phyloP scores from a whole-genome alignment of 2,329 filamentous ascomycete species.

The Beauveria sp. region DNA sequence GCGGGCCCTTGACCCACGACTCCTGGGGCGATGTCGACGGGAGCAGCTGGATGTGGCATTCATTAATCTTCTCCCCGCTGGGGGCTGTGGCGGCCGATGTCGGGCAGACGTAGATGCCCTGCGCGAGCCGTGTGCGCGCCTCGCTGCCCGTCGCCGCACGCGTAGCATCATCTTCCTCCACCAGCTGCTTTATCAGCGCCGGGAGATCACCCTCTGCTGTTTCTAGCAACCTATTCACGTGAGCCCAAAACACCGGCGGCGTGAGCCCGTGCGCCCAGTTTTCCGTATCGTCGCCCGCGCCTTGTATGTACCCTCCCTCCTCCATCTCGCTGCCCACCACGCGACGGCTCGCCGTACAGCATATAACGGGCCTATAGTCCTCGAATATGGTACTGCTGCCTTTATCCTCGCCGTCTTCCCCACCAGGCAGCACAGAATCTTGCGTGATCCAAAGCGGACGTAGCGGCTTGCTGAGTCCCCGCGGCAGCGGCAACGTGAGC shows the following conservation, averaged over 20 bases:
- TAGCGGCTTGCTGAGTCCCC: constrained; percentile 61
- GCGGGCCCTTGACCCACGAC: constrained; percentile 28
- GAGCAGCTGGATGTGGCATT: constrained; percentile 36
- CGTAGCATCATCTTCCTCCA: constrained; percentile 22
- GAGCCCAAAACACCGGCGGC: constrained; percentile 69
- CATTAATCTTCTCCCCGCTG: background rate
- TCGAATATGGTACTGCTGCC: constrained; percentile 34
- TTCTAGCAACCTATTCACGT: constrained; percentile 52
- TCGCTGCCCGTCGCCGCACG: constrained; percentile 10
- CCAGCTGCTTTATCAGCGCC: constrained; percentile 38
- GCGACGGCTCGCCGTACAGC: constrained; percentile 75
- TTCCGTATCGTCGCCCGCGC: constrained; percentile 90
- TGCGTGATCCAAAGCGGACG: constrained; percentile 75
- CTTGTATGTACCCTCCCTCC: constrained; percentile 74
- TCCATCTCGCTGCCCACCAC: constrained; percentile 57
- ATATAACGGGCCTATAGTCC: constrained; percentile 64
- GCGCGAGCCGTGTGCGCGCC: constrained; percentile 24
- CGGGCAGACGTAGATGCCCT: constrained; percentile 29
- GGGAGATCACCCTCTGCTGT: constrained; percentile 58
- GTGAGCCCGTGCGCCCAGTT: constrained; percentile 83
- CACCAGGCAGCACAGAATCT: constrained; percentile 41
- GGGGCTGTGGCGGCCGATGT: constrained; percentile 18
- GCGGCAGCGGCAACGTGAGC: constrained; percentile 51
- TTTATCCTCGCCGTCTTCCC: constrained; percentile 13
- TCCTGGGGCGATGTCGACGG: constrained; percentile 37